Evolutionary conservation across 1,139 yeast genomes (phyloP).

Genomic region (Yamadazyma conglobata): DNA sequence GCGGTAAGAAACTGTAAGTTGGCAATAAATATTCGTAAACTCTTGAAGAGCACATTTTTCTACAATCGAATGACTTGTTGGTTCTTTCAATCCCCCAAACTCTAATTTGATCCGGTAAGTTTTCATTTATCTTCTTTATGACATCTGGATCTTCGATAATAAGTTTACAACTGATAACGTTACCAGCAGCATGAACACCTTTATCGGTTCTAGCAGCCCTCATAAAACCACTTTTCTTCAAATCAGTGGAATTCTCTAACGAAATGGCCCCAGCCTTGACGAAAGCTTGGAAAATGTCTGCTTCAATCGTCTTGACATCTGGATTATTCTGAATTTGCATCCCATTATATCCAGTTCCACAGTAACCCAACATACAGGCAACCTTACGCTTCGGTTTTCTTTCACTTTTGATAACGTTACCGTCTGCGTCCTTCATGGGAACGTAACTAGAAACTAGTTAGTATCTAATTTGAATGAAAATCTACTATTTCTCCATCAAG

Average conservation of each 20-base stretch:
- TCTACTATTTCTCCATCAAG: no score
- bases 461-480: constrained; percentile 15
- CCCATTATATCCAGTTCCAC: constrained; percentile 98
- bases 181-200: constrained; percentile 99
- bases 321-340: constrained; percentile 86
- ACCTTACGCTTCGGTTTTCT: constrained; percentile 82
- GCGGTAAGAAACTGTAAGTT: constrained; percentile 83
- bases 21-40: constrained; percentile 92
- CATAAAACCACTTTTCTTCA: constrained; percentile 87
- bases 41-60: constrained; percentile 92
- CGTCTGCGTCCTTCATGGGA: constrained; percentile 55
- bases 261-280: constrained; percentile 89
- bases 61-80: constrained; percentile 88
- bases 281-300: constrained; percentile 82
- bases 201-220: constrained; percentile 98
- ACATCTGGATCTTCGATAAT: constrained; percentile 86
- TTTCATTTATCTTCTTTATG: constrained; percentile 64
- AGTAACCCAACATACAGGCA: constrained; percentile 91
- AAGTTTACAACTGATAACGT: constrained; percentile 82
- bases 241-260: constrained; percentile 81
- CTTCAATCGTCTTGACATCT: constrained; percentile 87
- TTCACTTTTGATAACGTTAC: constrained; percentile 58
- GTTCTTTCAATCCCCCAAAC: constrained; percentile 92
- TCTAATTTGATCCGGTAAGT: constrained; percentile 80
- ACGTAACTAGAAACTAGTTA: constrained; percentile 31